Conservation (phyloP, 495 filamentous ascomycete species). For the Aspergillus funiculosus region DNA sequence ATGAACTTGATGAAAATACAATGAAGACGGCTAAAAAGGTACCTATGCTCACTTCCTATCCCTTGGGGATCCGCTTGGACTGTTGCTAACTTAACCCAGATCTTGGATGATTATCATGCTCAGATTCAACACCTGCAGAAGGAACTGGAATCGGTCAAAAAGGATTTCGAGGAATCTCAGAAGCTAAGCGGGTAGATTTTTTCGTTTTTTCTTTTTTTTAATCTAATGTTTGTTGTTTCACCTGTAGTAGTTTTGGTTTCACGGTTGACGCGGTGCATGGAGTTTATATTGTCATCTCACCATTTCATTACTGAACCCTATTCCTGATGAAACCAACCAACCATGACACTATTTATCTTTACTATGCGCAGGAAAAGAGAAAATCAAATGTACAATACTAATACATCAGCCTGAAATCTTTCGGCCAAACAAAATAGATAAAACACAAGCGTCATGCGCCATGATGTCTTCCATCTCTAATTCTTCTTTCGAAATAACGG, state of each 20-base stretch:
- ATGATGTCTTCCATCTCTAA: background rate
- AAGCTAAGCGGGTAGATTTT: constrained; percentile 28
- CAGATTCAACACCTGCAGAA: constrained; percentile 82
- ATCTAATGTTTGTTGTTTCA: background rate
- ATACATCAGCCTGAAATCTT: constrained; percentile 25
- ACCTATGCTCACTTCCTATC: background rate
- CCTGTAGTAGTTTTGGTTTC: constrained; percentile 8
- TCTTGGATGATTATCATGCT: constrained; percentile 82
- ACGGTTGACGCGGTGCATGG: constrained; percentile 12
- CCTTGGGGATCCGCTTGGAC: background rate
- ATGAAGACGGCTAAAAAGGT: constrained; percentile 84
- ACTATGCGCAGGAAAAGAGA: no score
- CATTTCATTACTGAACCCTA: background rate
- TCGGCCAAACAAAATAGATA: constrained; percentile 3
- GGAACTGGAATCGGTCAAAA: constrained; percentile 70
- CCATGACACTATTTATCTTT: constrained; percentile 1
- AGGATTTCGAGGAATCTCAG: constrained; percentile 75
- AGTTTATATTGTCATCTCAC: constrained; percentile 2
- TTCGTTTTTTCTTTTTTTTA: background rate
- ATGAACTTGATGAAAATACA: constrained; percentile 68
- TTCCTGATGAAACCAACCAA: background rate
- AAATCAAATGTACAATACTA: constrained; percentile 33
- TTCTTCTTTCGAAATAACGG: no score
- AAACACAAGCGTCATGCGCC: constrained; percentile 3
- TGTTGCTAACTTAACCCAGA: constrained; percentile 46